A percentile compares a stretch with the other conserved stretches of the same genome.
These are phyloP conservation scores for Botrytis tulipae DNA, from an alignment of 2,329 filamentous ascomycete species.

Conservation along the genomic window DNA sequence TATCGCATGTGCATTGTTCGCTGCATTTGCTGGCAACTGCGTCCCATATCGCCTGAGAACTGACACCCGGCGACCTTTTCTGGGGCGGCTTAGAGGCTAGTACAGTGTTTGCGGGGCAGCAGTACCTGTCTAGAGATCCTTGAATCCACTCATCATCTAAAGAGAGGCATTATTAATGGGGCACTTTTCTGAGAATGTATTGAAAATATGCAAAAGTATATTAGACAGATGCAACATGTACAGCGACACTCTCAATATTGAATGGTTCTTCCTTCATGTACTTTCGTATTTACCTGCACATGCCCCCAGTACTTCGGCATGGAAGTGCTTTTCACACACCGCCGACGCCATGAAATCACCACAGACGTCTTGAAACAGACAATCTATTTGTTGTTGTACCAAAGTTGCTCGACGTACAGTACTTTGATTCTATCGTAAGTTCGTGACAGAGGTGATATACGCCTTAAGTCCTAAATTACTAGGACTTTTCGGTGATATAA, in stretches of 20 bases:
- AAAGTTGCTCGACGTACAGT: neutral
- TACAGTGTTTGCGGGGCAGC: constrained; percentile 15
- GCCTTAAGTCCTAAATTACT: neutral
- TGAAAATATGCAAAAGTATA: constrained; percentile 1
- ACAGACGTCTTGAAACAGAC: neutral
- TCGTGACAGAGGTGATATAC: neutral
- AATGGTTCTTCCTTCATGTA: neutral
- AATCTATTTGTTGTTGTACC: neutral
- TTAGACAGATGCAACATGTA: constrained; percentile 1
- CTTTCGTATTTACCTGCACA: neutral
- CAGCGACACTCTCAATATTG: neutral
- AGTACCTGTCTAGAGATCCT: neutral
- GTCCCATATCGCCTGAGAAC: constrained; percentile 9
- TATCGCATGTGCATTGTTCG: constrained; percentile 14
- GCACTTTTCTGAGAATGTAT: neutral
- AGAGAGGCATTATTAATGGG: constrained; percentile 1
- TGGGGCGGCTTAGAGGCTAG: constrained; percentile 3
- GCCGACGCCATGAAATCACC: neutral
- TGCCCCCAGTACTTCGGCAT: neutral
- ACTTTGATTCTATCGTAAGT: neutral
- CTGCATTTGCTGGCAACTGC: constrained; percentile 13
- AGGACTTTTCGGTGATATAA: constrained; percentile 10
- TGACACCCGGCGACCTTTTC: constrained; percentile 4
- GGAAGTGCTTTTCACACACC: neutral
- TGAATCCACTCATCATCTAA: constrained; percentile 14